A percentile compares a stretch with the other conserved stretches of the same genome.
Conservation (phyloP, 2,329 filamentous ascomycete species). For the Penicillium sp. region DNA sequence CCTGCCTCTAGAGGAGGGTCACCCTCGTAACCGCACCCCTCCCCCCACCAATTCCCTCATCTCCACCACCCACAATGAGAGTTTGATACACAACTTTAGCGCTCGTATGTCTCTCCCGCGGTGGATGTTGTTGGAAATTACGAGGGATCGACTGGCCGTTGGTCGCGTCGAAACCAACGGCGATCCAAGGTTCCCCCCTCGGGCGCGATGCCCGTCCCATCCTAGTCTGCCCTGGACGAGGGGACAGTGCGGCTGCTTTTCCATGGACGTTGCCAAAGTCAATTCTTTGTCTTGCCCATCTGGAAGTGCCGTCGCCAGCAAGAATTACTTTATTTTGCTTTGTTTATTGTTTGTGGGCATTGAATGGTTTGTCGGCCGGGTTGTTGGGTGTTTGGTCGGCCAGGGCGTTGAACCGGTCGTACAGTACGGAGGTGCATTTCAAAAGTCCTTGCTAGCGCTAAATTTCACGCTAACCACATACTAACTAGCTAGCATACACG, state of each 20-base stretch:
- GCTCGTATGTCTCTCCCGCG: background rate
- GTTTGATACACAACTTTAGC: background rate
- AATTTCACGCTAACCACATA: too few species aligned
- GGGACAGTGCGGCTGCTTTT: constrained; percentile 3
- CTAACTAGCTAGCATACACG: too few species aligned
- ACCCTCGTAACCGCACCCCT: background rate
- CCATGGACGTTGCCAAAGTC: constrained; percentile 8
- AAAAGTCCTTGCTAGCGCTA: too few species aligned
- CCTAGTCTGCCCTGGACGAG: background rate
- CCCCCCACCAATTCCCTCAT: background rate
- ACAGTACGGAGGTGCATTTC: too few species aligned
- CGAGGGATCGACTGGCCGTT: background rate
- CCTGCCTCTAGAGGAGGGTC: background rate
- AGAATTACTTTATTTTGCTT: background rate
- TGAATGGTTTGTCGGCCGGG: background rate
- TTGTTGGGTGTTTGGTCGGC: background rate
- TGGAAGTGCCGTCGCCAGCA: background rate
- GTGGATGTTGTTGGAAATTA: background rate
- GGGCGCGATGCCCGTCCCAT: constrained; percentile 19
- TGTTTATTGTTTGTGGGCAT: background rate
- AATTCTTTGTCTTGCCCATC: constrained; percentile 5
- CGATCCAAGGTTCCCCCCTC: constrained; percentile 9
- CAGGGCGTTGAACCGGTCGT: background rate
- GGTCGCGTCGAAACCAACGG: background rate
- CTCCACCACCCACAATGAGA: background rate